Percentiles rank a stretch among this genome's conserved stretches.
Evolutionary conservation across 2,329 filamentous ascomycete genomes (phyloP).

Genomic region (Ceratocystis cacaofunesta): DNA sequence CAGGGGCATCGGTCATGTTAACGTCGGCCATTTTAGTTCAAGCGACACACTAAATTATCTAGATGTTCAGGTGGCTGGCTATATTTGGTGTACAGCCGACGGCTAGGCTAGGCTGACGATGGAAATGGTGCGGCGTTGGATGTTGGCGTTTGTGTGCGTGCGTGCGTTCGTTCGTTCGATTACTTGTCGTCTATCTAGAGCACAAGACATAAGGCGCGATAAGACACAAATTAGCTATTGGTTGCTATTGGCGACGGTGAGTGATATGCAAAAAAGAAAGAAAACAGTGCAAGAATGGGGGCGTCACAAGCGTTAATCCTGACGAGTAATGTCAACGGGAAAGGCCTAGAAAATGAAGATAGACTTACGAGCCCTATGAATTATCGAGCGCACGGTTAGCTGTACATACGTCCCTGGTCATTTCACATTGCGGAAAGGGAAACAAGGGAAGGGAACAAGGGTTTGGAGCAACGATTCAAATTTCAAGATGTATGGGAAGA

Average conservation of each 20-base stretch:
- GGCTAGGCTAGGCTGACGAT: background rate
- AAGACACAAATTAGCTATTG: too few species aligned
- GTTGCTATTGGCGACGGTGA: too few species aligned
- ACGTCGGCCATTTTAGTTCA: conserved; percentile 66
- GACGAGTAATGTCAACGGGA: background rate
- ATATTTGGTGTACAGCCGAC: background rate
- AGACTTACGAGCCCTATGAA: background rate
- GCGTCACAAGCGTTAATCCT: background rate
- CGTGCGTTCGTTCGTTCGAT: too few species aligned
- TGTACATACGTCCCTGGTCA: conserved; percentile 1
- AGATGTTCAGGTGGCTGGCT: background rate
- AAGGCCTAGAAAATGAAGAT: conserved; percentile 4
- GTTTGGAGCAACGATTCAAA: background rate
- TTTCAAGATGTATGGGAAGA: background rate
- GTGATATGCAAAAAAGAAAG: too few species aligned
- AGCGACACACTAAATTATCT: background rate
- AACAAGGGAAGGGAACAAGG: background rate
- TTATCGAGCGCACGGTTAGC: background rate
- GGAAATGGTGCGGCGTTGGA: background rate
- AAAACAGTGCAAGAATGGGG: background rate
- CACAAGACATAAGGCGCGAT: too few species aligned
- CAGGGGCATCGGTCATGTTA: conserved; percentile 81
- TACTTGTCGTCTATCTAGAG: too few species aligned
- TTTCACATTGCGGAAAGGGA: background rate
- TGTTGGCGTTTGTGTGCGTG: background rate